Percentiles rank a stretch among this genome's conserved stretches.
Evolutionary conservation across 345 rosid genomes (phyloP).

Genomic region (Melastoma malabathricum): DNA sequence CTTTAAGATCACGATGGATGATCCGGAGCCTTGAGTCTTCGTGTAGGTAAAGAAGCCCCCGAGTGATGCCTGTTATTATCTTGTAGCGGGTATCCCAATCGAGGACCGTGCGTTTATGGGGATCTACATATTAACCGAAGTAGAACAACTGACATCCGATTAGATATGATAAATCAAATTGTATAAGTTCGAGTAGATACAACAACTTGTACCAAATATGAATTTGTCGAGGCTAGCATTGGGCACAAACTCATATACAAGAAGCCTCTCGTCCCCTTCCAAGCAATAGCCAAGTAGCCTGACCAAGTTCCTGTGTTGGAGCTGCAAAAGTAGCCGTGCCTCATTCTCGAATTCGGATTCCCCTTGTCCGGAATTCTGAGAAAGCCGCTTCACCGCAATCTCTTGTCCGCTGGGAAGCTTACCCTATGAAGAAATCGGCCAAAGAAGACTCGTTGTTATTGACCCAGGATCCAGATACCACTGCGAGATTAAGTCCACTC

Average conservation of each 20-base stretch:
- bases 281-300: conserved; percentile 56
- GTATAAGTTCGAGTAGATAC: too few species aligned
- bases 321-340: conserved; percentile 34
- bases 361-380: conserved; percentile 44
- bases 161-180: too few species aligned
- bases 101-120: too few species aligned
- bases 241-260: conserved; percentile 57
- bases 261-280: conserved; percentile 49
- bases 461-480: background rate
- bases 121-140: too few species aligned
- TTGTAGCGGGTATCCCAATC: background rate
- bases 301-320: conserved; percentile 66
- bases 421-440: conserved; percentile 25
- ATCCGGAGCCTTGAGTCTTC: background rate
- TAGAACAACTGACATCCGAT: too few species aligned
- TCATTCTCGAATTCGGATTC: conserved; percentile 53
- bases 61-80: background rate
- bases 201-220: conserved; percentile 33
- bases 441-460: background rate
- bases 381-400: conserved; percentile 54
- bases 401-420: conserved; percentile 50
- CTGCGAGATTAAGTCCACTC: background rate
- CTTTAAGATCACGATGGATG: background rate
- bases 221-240: conserved; percentile 52
- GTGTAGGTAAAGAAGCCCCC: background rate